These are phyloP conservation scores for Gossypium bickii DNA, from an alignment of 345 rosid genomes.

Conservation along the genomic window DNA sequence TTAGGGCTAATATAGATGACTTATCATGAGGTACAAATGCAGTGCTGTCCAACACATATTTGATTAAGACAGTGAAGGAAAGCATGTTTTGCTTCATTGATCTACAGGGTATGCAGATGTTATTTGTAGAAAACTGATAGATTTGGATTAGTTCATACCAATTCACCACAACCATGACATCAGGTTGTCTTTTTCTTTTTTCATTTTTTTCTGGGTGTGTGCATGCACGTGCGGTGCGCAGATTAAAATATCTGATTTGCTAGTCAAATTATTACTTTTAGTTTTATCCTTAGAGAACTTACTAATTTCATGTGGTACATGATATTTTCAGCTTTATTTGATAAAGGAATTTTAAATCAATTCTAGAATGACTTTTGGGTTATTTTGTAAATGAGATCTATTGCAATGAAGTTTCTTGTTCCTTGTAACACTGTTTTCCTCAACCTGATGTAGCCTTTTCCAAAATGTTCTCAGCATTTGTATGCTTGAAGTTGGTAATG, in stretches of 20 bases:
- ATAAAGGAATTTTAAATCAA: not conserved
- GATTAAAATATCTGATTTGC: not conserved
- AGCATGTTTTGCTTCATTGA: conserved; percentile 4
- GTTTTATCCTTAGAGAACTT: not conserved
- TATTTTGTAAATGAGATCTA: conserved; percentile 2
- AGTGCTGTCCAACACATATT: not conserved
- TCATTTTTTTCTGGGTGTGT: no score
- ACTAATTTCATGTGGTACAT: not conserved
- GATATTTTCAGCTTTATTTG: conserved; percentile 4
- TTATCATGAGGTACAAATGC: not conserved
- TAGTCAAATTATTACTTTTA: not conserved
- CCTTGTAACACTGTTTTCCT: not conserved
- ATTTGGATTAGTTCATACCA: conserved; percentile 2
- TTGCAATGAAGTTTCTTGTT: not conserved
- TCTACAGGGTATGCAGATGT: not conserved
- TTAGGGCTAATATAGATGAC: not conserved
- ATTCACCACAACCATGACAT: not conserved
- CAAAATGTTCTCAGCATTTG: not conserved
- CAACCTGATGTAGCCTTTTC: conserved; percentile 12
- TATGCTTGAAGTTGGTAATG: conserved; percentile 1
- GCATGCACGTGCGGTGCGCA: not conserved
- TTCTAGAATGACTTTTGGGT: conserved; percentile 12
- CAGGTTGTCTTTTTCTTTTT: not conserved
- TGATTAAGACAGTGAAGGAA: not conserved
- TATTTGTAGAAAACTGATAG: conserved; percentile 3